Percentiles rank a stretch among this genome's conserved stretches.
Conservation (phyloP, 2,329 filamentous ascomycete genomes). For the Aaosphaeria arxii region DNA sequence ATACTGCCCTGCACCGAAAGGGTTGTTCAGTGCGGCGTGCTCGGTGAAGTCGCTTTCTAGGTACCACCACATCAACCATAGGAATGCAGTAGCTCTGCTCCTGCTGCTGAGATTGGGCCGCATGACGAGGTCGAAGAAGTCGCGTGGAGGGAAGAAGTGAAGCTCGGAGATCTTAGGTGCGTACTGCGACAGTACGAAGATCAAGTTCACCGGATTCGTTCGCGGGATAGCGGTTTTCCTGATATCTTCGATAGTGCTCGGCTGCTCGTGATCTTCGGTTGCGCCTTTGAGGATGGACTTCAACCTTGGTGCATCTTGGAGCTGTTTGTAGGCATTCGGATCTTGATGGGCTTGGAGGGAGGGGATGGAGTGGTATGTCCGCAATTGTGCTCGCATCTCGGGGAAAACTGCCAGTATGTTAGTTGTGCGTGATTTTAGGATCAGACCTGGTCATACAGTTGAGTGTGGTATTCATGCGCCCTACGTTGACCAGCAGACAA, state of each 20-base stretch:
- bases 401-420: constrained; percentile 72
- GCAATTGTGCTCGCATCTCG: constrained; percentile 95
- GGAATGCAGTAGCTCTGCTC: constrained; percentile 81
- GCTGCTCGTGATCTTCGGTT: constrained; percentile 85
- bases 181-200: constrained; percentile 89
- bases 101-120: constrained; percentile 75
- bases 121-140: constrained; percentile 98
- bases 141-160: constrained; percentile 79
- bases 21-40: constrained; percentile 84
- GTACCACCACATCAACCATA: constrained; percentile 99
- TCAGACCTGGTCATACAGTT: constrained; percentile 67
- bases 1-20: constrained; percentile 66
- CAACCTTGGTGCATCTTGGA: constrained; percentile 91
- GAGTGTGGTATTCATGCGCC: constrained; percentile 96
- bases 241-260: constrained; percentile 78
- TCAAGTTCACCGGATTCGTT: constrained; percentile 95
- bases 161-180: constrained; percentile 89
- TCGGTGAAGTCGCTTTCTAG: constrained; percentile 91
- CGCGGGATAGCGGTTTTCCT: constrained; percentile 66
- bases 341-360: constrained; percentile 94
- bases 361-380: constrained; percentile 97
- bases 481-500: constrained; percentile 93
- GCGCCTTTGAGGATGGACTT: constrained; percentile 98
- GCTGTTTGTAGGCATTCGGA: constrained; percentile 92
- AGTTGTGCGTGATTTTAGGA: constrained; percentile 3